Percentiles rank a stretch among this genome's conserved stretches.
Evolutionary conservation across 1,284 basidiomycete species (phyloP).

Genomic region (Ustilago cynodontis): DNA sequence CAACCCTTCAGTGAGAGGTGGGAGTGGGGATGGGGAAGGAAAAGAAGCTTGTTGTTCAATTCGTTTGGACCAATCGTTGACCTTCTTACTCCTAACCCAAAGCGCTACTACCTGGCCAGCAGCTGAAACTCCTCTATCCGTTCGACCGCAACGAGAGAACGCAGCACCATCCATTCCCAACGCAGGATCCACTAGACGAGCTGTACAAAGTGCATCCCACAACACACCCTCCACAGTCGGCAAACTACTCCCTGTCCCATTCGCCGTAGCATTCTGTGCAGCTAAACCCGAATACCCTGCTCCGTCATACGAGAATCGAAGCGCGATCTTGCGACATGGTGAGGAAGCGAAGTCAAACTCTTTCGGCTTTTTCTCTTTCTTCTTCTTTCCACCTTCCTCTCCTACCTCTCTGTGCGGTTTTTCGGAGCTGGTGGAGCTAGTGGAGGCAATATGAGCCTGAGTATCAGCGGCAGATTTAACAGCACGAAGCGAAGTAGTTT

Average conservation of each 20-base stretch:
- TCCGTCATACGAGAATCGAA: slow-evolving; percentile 92
- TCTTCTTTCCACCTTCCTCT: background rate
- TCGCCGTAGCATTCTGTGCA: slow-evolving; percentile 72
- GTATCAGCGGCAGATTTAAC: slow-evolving; percentile 12
- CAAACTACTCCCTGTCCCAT: slow-evolving; percentile 73
- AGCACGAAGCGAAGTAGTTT: slow-evolving; percentile 20
- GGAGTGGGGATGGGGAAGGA: background rate
- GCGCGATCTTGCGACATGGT: slow-evolving; percentile 85
- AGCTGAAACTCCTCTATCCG: slow-evolving; percentile 93
- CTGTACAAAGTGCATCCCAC: slow-evolving; percentile 76
- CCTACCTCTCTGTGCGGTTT: too few species aligned
- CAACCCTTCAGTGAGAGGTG: slow-evolving; percentile 10
- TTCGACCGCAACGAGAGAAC: slow-evolving; percentile 91
- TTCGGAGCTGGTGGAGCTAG: background rate
- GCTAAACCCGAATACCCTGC: slow-evolving; percentile 92
- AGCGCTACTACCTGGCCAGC: slow-evolving; percentile 93
- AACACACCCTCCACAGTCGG: slow-evolving; percentile 92
- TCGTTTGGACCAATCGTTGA: slow-evolving; percentile 55
- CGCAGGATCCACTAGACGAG: slow-evolving; percentile 58
- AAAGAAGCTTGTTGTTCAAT: slow-evolving; percentile 15
- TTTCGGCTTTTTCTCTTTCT: slow-evolving; percentile 39
- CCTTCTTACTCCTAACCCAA: slow-evolving; percentile 73
- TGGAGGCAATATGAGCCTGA: background rate
- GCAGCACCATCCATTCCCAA: slow-evolving; percentile 75
- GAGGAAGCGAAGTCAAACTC: slow-evolving; percentile 78